phyloP scores from a whole-genome alignment of 345 rosid genomes.

The Eucalyptus decipiens region DNA sequence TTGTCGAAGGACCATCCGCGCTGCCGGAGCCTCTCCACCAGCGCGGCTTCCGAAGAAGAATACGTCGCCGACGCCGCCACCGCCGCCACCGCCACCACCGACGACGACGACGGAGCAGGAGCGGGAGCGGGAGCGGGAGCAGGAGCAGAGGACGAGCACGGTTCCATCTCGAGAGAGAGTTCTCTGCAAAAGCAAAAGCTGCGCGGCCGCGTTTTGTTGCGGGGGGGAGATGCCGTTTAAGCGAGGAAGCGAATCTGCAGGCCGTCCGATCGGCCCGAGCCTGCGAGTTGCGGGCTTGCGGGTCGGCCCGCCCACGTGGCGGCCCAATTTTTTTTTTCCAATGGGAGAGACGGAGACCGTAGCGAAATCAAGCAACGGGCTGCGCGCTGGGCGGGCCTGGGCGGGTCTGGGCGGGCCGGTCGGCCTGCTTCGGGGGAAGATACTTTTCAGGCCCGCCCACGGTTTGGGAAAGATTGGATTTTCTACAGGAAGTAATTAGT shows the following conservation, averaged over 20 bases:
- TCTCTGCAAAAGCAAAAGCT: neutral
- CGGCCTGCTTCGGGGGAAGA: neutral
- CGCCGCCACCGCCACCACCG: neutral
- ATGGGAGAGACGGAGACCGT: neutral
- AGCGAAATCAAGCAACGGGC: neutral
- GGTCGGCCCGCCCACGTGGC: neutral
- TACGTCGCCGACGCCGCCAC: neutral
- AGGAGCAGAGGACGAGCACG: neutral
- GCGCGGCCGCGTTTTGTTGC: neutral
- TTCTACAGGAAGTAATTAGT: too few relatives aligned
- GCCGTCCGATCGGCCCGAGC: neutral
- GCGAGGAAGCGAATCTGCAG: neutral
- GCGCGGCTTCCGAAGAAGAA: neutral
- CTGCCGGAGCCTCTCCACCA: slow-evolving; percentile 34
- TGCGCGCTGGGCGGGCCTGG: neutral
- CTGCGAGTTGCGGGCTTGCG: too few relatives aligned
- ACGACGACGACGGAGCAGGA: neutral
- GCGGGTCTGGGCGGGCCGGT: neutral
- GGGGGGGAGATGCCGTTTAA: neutral
- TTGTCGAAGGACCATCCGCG: slow-evolving; percentile 75
- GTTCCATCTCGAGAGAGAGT: neutral
- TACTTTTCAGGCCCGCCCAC: neutral
- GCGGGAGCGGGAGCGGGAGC: neutral
- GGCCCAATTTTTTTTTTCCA: too few relatives aligned
- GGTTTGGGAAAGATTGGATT: neutral